A percentile compares a stretch with the other conserved stretches of the same genome.
Evolutionary conservation across 73 alveolate species (phyloP).

Genomic region (Paramecium pentaurelia): DNA sequence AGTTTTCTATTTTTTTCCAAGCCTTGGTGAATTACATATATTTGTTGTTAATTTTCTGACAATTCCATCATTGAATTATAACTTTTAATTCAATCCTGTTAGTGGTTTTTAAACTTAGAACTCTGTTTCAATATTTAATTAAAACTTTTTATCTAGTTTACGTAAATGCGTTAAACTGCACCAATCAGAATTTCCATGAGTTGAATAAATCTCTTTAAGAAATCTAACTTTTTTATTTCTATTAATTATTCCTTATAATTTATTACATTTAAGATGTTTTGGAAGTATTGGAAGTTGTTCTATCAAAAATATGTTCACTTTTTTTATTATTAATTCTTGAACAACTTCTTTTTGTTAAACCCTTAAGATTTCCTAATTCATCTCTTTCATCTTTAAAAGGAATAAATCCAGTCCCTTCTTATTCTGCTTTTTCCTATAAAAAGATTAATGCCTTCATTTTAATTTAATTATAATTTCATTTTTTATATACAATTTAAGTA

Average conservation of each 20-base stretch:
- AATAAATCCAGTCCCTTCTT: constrained; percentile 4
- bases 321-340: not conserved
- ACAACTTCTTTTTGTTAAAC: not conserved
- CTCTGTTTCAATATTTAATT: not conserved
- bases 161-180: not conserved
- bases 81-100: not conserved
- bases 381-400: constrained; percentile 8
- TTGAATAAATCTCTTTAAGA: not conserved
- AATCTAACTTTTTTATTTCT: not conserved
- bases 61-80: not conserved
- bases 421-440: not conserved
- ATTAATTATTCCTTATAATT: not conserved
- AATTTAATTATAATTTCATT: not conserved
- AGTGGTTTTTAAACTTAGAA: not conserved
- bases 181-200: not conserved
- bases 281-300: not conserved
- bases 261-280: not conserved
- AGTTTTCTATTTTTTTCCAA: not conserved
- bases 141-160: not conserved
- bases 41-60: not conserved
- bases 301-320: not conserved
- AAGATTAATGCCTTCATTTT: not conserved
- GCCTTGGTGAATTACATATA: not conserved
- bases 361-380: not conserved
- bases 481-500: not conserved